Base-by-base conservation (phyloP, 805 yeast species). In the Wickerhamomyces rabaulensis region DNA sequence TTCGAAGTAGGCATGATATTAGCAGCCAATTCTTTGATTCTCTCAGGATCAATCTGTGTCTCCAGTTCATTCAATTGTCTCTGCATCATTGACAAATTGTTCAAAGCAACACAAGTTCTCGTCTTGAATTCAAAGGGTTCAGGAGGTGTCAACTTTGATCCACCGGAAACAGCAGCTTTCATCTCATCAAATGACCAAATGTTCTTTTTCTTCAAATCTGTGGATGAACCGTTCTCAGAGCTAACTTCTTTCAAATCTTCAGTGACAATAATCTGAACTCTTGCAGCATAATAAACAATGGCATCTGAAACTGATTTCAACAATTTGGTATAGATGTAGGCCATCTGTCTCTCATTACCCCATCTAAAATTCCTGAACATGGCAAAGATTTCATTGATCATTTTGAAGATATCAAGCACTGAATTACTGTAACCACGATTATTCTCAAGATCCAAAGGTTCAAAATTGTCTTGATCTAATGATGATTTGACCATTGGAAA, bases 101-200 rank as follows among this genome's bases (percentile, higher is more conserved):
- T 87, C 50, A 88, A 67, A n/a, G 84, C 80, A n/a, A 85, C 78
- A 64, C 95, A 87, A 0, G 90, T 81, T 44, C 75, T 71, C 6
- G 73, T 67, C 48, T 73, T 70, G 66, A 84, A 84, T 39, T 76
- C 74, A 57, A 73, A 81, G 0, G 90, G 83, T 15, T 72, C 74
- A 3, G 78, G 75, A 42, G 62, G 52, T 7, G 64, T 67, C 6
- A 68, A 46, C 39, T 69, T 70, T 1, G 61, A 63, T 3, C 67
- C 60, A 20, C 70, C 64, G 23, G 65, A 63, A 0, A 81, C 73
- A 1, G 75, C 81, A 43, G 71, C 73, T 55, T 72, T 79, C 60
- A 80, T 73, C 33, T 75, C 84, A 37, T 56, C 57, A 48, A 76
- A 71, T 13, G 75, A 58, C 82, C 83, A 78, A 13, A 65, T 46